Percentiles rank a stretch among this genome's conserved stretches.
phyloP scores from a whole-genome alignment of 2,329 filamentous ascomycete species.

The Xylariaceae sp. region DNA sequence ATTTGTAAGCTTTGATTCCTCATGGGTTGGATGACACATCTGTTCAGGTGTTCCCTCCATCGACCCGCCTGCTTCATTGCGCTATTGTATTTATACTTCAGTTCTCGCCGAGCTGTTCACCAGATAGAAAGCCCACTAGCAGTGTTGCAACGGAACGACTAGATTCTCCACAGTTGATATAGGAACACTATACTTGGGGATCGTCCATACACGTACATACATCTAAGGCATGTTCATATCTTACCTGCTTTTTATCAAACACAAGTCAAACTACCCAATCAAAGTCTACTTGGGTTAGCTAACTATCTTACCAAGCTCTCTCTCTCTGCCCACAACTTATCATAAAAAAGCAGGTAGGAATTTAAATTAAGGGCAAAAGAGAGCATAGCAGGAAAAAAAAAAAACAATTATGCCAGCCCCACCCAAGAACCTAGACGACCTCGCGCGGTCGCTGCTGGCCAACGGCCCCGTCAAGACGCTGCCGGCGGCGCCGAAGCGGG shows the following conservation, averaged over 20 bases:
- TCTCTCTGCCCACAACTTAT: too few species aligned
- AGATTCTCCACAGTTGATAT: too few species aligned
- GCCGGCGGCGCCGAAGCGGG: conserved; percentile 37
- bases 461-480: conserved; percentile 42
- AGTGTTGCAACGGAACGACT: too few species aligned
- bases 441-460: conserved; percentile 33
- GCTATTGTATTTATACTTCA: neutral
- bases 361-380: neutral
- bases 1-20: conserved; percentile 4
- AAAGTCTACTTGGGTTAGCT: too few species aligned
- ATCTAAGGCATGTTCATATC: too few species aligned
- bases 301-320: too few species aligned
- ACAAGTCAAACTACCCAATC: too few species aligned
- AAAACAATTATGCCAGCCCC: conserved; percentile 21
- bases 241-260: too few species aligned
- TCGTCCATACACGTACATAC: too few species aligned
- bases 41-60: too few species aligned
- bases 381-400: neutral
- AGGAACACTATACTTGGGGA: too few species aligned
- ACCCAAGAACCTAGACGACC: conserved; percentile 30
- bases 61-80: neutral
- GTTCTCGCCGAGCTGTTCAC: neutral
- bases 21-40: neutral
- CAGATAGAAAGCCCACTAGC: too few species aligned
- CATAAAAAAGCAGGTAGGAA: neutral